Percentiles rank a stretch among this genome's conserved stretches.
Evolutionary conservation across 1,284 basidiomycete species (phyloP).

Genomic region (Ganoderma multipileum): DNA sequence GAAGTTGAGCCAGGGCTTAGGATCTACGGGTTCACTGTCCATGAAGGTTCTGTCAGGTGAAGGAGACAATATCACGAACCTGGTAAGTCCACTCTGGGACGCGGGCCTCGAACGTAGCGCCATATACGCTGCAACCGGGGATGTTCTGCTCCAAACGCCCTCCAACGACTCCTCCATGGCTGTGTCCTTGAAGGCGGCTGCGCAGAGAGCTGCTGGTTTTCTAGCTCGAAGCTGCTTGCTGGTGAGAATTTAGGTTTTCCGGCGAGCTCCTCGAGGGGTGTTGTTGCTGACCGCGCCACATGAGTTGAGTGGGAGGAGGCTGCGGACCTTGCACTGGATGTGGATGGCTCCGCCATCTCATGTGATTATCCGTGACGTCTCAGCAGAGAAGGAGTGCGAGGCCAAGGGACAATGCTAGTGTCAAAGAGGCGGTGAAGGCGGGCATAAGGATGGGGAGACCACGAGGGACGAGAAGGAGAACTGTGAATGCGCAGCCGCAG

Average conservation of each 20-base stretch:
- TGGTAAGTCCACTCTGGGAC: conserved; percentile 63
- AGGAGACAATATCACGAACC: conserved; percentile 45
- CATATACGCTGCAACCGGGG: conserved; percentile 35
- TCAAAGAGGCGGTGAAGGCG: conserved; percentile 1
- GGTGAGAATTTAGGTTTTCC: conserved; percentile 25
- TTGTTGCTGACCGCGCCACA: conserved; percentile 15
- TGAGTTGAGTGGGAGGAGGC: conserved; percentile 34
- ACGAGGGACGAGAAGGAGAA: not conserved
- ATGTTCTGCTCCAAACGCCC: conserved; percentile 32
- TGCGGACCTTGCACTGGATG: conserved; percentile 33
- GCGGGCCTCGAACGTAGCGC: conserved; percentile 62
- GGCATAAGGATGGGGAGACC: not conserved
- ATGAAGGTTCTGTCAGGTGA: conserved; percentile 15
- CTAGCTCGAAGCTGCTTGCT: conserved; percentile 30
- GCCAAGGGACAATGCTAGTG: not conserved
- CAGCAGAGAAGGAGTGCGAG: not conserved
- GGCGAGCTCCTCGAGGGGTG: conserved; percentile 7
- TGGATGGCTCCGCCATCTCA: conserved; percentile 35
- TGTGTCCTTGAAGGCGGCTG: not conserved
- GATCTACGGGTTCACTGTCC: conserved; percentile 46
- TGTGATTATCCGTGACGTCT: conserved; percentile 10
- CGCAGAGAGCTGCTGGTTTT: conserved; percentile 19
- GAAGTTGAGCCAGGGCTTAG: conserved; percentile 60
- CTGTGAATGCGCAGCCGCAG: not conserved
- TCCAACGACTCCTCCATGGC: conserved; percentile 27